phyloP scores from a whole-genome alignment of 345 rosid species.

The Gynandropsis gynandra region DNA sequence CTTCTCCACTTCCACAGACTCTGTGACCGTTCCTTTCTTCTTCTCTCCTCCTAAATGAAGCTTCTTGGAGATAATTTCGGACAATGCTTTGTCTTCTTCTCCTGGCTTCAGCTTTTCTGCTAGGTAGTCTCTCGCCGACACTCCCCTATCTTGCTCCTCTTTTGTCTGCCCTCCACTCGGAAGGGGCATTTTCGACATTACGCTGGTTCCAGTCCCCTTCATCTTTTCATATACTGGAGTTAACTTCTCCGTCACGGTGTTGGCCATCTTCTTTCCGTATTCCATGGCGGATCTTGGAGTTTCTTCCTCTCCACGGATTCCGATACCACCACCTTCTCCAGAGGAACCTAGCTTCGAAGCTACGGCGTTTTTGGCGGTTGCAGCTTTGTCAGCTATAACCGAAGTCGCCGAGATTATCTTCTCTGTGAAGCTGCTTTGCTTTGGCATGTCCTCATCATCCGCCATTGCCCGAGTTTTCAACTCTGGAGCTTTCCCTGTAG shows the following conservation, averaged over 20 bases:
- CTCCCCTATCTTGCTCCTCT: conserved; percentile 38
- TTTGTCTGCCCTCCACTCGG: conserved; percentile 14
- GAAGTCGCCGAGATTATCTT: conserved; percentile 41
- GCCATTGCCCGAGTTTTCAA: background rate
- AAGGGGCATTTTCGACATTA: conserved; percentile 30
- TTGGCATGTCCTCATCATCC: conserved; percentile 10
- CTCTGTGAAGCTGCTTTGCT: conserved; percentile 33
- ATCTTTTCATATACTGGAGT: conserved; percentile 44
- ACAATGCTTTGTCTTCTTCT: conserved; percentile 63
- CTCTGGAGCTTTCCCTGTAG: background rate
- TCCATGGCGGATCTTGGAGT: conserved; percentile 22
- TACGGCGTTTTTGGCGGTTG: conserved; percentile 39
- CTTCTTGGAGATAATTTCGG: conserved; percentile 47
- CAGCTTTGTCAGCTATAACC: conserved; percentile 37
- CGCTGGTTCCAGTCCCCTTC: conserved; percentile 35
- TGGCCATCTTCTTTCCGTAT: conserved; percentile 42
- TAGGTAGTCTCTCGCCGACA: conserved; percentile 41
- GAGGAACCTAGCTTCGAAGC: conserved; percentile 55
- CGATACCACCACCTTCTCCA: conserved; percentile 12
- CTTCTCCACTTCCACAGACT: conserved; percentile 48
- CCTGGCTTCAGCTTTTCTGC: conserved; percentile 65
- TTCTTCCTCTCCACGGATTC: background rate
- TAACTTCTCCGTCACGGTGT: conserved; percentile 37
- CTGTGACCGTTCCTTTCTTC: conserved; percentile 36
- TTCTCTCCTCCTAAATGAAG: conserved; percentile 30